Evolutionary conservation across 2,329 filamentous ascomycete species (phyloP), one percentile per base, ranked within the genome.

Genomic region (Penicillium paneum): DNA sequence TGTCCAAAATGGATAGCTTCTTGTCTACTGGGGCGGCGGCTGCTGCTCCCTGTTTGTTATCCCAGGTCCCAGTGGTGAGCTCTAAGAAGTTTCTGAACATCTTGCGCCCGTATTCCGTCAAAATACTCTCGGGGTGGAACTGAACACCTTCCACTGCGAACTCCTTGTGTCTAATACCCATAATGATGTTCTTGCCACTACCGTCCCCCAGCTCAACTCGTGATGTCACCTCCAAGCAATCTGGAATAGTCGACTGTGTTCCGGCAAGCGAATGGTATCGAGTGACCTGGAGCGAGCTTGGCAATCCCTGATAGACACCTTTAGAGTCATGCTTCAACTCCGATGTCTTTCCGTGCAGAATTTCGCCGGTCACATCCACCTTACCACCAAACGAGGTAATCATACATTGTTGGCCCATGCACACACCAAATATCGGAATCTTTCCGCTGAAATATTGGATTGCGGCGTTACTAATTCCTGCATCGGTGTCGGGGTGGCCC

Each of bases 391-490:
- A 97, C 31, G 91, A 87, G 51, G 94, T 89, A 70, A 95, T 93
- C 62, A 99, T 97, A 75, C 94, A 99, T 79, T 99, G 94, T 86
- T 97, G 88, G 64, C 94, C 94, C 93, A 99, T 97, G 71, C 94
- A 99, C 29, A 99, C 94, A n/a, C 94, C 94, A 49, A 99, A 84
- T 13, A 99, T 85, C 11, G 94, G 94, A 45, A 99, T 90, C 76
- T 96, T 97, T 63, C 94, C 94, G 29, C 88, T 86, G 73, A 97
- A 99, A 73, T 97, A 81, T 65, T 85, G 81, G 68, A 99, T 96
- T 39, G 91, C 92, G 74, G 90, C 90, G 70, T 91, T 91, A 74
- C 92, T 97, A 67, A 99, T 85, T 53, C 94, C 95, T 19, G 94
- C 92, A 76, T 99, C 95, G 44, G 86, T 91, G 63, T 84, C 81